Evolutionary conservation across 1,139 yeast species (phyloP), one percentile per base, ranked within the genome.

Genomic region (Magnusiomyces suaveolens): DNA sequence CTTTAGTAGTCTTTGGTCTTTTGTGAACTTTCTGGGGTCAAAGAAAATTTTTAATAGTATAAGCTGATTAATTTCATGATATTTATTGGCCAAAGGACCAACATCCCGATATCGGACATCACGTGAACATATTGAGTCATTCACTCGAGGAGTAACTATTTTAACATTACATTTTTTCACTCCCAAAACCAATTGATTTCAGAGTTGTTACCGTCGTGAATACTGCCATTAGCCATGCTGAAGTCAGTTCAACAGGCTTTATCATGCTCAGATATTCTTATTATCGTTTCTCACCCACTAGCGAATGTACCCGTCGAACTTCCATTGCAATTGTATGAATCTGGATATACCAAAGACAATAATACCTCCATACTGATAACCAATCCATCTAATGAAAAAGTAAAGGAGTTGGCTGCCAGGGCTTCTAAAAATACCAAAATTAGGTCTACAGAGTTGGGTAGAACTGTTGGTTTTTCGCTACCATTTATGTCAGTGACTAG

Each of bases 401-500:
- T 52, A 24, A 48, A 48, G 46, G 46, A 63, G 82, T 2, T 87
- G 87, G 39, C 48, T 29, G 48, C 24, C 10, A 24, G 48, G 23
- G n/a, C 3, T 16, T 29, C 21, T 12, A 12, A 6, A 29, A 18
- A 6, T 26, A 4, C 3, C 3, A n/a, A 6, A 29, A 20, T 18
- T 29, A 23, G 24, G 3, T 46, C 48, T 4, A 44, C 55, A 10
- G 55, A 49, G 12, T 46, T 55, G 16, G 57, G 57, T 2, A 53
- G 51, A 29, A 38, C 51, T 29, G 76, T 76, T 43, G 82, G 79
- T 56, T 89, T 83, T 52, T 75, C 79, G n/a, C 74, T 82, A 44
- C 73, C 87, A 56, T 83, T 83, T 64, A 87, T 82, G 52, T 85
- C 82, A 58, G 75, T 69, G 51, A 77, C 87, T 0, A 72, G 80